Evolutionary conservation across 208 protist genomes (phyloP).

Genomic region (Acanthamoeba polyphaga): DNA sequence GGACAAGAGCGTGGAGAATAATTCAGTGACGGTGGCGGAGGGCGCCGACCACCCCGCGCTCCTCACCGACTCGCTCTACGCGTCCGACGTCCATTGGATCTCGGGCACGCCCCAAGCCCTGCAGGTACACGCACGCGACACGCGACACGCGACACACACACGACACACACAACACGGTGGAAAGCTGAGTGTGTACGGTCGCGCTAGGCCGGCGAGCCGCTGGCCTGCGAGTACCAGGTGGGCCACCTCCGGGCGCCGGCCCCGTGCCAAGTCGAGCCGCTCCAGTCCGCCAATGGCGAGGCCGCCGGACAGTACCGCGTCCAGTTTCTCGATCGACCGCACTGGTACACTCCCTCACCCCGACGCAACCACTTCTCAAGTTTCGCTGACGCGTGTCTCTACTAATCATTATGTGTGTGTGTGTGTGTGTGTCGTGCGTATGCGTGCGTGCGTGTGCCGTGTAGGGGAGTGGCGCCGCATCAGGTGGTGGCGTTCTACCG

Average conservation of each 20-base stretch:
- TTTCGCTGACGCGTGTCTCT: too few relatives aligned
- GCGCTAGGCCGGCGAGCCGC: background rate
- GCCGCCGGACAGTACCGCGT: background rate
- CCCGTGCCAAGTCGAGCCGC: background rate
- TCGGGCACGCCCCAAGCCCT: background rate
- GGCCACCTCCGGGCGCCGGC: background rate
- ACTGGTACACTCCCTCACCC: background rate
- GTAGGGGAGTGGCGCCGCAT: constrained; percentile 16
- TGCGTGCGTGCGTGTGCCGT: background rate
- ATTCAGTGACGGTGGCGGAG: background rate
- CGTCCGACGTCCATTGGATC: background rate
- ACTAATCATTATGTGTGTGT: too few relatives aligned
- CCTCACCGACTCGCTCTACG: constrained; percentile 27
- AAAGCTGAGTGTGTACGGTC: background rate
- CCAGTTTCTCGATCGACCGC: constrained; percentile 9
- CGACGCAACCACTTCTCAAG: background rate
- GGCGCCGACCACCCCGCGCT: background rate
- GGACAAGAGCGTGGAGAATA: background rate
- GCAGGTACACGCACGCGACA: background rate
- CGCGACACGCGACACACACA: background rate
- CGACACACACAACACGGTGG: background rate
- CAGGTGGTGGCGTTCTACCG: constrained; percentile 43
- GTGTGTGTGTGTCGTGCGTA: too few relatives aligned
- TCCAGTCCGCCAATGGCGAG: background rate
- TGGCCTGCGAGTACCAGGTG: constrained; percentile 11